Base-by-base conservation (phyloP, 2,329 filamentous ascomycete genomes). In the Plectosphaerella plurivora region DNA sequence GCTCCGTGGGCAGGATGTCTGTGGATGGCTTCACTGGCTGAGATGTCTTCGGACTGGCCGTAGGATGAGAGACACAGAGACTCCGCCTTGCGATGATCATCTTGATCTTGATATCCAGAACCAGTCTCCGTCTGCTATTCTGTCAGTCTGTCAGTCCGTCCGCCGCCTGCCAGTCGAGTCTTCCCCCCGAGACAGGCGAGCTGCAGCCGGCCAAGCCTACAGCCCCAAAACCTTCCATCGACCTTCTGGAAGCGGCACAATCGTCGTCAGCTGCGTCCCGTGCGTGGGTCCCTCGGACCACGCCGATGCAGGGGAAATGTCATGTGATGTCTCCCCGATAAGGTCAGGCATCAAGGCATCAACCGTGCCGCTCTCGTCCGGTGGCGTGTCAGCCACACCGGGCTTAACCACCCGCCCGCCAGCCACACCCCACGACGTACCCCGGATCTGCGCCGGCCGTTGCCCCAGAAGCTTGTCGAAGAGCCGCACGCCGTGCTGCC, bases 221-320 rank as follows among this genome's bases (percentile, higher is more conserved):
- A 9, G 11, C 28, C 28, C 28, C 28, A 33, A 12, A 44, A 44
- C 4, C 41, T 44, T 44, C 41, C 7, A 44, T 44, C 18, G 16
- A 35, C 18, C 47, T 49, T 49, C 36, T 39, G 6, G 47, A 41
- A 49, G 33, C 51, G 55, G 51, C 45, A 52, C 22, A 49, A 44
- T 37, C 51, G 55, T 57, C 55, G 55, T 57, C 55, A 57, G 55
- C 55, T 33, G 37, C 24, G 41, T 39, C 18, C 36, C 39, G 41
- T 45, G 49, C 41, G 51, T 57, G 46, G 44, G 28, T 15, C 28
- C 47, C 46, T 57, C 55, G 55, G 55, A 57, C 55, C 51, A 57
- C 51, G 50, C 55, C 55, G 55, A 56, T 45, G 51, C 48, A 10
- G 15, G 36, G 36, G 14, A 39, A 11, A 1, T n/a, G 47, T 49